phyloP scores from a whole-genome alignment of 805 yeast species.

The Debaryomyces castellii region DNA sequence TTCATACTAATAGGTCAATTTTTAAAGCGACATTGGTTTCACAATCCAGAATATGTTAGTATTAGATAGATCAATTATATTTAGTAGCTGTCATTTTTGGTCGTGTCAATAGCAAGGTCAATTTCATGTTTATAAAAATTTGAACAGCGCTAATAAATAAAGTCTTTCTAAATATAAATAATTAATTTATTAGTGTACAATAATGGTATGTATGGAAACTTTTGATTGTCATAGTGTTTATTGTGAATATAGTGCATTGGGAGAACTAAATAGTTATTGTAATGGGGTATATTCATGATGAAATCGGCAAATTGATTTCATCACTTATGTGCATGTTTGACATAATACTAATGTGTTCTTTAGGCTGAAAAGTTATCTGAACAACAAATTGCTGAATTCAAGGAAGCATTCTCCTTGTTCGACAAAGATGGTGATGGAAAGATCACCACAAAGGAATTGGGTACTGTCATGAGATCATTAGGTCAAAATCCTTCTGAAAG shows the following conservation, averaged over 20 bases:
- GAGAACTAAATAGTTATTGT: no score
- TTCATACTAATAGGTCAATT: background rate
- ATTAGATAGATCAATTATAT: background rate
- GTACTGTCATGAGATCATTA: constrained; percentile 98
- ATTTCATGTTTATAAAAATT: background rate
- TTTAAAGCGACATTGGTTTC: no score
- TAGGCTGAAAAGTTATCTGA: constrained; percentile 89
- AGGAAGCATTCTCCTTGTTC: constrained; percentile 95
- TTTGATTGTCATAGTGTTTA: no score
- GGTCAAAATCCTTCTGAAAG: constrained; percentile 97
- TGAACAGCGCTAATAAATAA: background rate
- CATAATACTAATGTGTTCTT: constrained; percentile 12
- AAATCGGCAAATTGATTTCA: no score
- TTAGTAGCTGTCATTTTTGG: background rate
- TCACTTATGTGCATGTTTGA: no score
- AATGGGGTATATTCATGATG: background rate
- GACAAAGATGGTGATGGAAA: constrained; percentile 97
- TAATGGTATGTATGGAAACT: background rate
- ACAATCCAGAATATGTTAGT: no score
- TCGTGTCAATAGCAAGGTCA: constrained; percentile 1
- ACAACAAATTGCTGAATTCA: constrained; percentile 94
- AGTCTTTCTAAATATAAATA: background rate
- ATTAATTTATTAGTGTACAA: background rate
- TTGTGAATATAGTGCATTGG: no score
- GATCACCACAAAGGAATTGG: constrained; percentile 92